phyloP scores from a whole-genome alignment of 768 basidiomycete genomes.

The Kwoniella shandongensis region DNA sequence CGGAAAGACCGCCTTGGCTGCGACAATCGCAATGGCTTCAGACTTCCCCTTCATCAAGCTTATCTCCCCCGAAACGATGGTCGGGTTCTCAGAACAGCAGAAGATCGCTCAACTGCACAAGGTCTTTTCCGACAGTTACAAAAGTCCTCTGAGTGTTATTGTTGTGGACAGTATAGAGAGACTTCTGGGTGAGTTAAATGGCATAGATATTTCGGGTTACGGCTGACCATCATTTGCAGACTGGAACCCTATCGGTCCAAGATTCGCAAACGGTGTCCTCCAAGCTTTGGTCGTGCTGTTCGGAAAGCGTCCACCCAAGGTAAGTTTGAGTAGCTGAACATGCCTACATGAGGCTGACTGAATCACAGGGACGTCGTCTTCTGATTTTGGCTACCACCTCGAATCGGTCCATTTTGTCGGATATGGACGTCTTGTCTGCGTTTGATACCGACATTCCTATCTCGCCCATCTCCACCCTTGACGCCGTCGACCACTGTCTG shows the following conservation, averaged over 20 bases:
- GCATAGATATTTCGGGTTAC: not conserved
- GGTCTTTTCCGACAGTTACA: conserved; percentile 91
- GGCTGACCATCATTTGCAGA: conserved; percentile 58
- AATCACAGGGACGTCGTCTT: conserved; percentile 75
- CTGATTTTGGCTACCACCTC: conserved; percentile 91
- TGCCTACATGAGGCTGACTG: not conserved
- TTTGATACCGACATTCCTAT: conserved; percentile 87
- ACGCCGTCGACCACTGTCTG: conserved; percentile 72
- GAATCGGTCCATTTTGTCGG: conserved; percentile 75
- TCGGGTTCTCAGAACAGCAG: conserved; percentile 87
- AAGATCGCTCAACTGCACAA: conserved; percentile 90
- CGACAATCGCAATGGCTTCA: conserved; percentile 89
- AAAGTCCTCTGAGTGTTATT: conserved; percentile 92
- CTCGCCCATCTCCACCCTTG: conserved; percentile 72
- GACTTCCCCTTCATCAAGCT: conserved; percentile 97
- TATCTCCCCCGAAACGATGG: conserved; percentile 93
- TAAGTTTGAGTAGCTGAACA: conserved; percentile 46
- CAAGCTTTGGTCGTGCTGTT: conserved; percentile 87
- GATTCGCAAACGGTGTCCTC: conserved; percentile 91
- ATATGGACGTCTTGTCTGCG: conserved; percentile 81
- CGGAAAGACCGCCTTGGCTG: conserved; percentile 92
- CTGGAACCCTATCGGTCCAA: conserved; percentile 94
- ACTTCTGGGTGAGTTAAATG: conserved; percentile 67
- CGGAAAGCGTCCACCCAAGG: conserved; percentile 87
- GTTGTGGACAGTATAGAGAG: conserved; percentile 94